These are phyloP conservation scores for Neobulgaria alba DNA, from an alignment of 2,329 filamentous ascomycete species.

Conservation along the genomic window DNA sequence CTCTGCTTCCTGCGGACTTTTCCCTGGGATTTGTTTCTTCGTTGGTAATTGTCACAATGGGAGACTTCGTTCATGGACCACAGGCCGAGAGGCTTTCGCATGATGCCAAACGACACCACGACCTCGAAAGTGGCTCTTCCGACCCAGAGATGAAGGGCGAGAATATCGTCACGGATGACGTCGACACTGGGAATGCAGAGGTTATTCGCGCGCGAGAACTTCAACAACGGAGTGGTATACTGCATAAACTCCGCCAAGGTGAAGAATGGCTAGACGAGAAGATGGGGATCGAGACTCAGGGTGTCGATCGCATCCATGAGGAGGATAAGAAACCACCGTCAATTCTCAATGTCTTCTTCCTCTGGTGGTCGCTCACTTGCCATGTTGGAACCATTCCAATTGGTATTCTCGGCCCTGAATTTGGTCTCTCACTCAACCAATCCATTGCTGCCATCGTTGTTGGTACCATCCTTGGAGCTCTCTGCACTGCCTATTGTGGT, in stretches of 20 bases:
- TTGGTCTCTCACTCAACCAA: slow-evolving; percentile 37
- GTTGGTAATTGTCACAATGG: too few relatives aligned
- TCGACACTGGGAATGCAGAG: slow-evolving; percentile 9
- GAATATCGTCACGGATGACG: slow-evolving; percentile 3
- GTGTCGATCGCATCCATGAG: slow-evolving; percentile 38
- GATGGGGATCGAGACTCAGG: slow-evolving; percentile 39
- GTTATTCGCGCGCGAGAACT: slow-evolving; percentile 20
- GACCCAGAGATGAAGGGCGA: slow-evolving; percentile 10
- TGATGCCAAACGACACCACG: slow-evolving; percentile 14
- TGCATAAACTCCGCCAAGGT: slow-evolving; percentile 25
- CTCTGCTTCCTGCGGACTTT: too few relatives aligned
- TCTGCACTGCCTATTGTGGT: slow-evolving; percentile 34
- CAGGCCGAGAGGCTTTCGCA: slow-evolving; percentile 19
- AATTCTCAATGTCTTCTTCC: slow-evolving; percentile 34
- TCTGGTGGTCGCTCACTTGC: slow-evolving; percentile 37
- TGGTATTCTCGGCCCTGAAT: slow-evolving; percentile 39
- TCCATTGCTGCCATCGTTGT: slow-evolving; percentile 33
- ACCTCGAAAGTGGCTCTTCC: slow-evolving; percentile 17
- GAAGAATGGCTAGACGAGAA: slow-evolving; percentile 37
- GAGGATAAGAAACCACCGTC: slow-evolving; percentile 36
- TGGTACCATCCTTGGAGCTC: slow-evolving; percentile 33
- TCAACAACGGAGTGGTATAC: slow-evolving; percentile 15
- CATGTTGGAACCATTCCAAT: slow-evolving; percentile 32
- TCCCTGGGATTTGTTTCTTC: too few relatives aligned
- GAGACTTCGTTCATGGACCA: slow-evolving; percentile 24